phyloP scores from a whole-genome alignment of 768 basidiomycete species.

The Albatrellus ellisii region DNA sequence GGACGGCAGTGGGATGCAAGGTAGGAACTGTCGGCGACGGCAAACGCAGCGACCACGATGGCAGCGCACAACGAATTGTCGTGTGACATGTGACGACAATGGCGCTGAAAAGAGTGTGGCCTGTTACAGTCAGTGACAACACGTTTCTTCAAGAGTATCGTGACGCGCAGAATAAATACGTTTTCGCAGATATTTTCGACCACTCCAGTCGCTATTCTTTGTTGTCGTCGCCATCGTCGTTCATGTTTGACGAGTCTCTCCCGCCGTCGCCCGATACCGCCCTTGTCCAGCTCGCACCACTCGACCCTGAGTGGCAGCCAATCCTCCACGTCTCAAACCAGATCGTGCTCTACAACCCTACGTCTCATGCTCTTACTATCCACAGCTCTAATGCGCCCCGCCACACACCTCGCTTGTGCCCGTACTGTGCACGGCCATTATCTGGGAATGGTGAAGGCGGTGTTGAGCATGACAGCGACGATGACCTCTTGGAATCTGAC shows the following conservation, averaged over 20 bases:
- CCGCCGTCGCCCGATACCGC: not conserved
- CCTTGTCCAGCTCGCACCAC: not conserved
- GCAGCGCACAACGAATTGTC: too few relatives aligned
- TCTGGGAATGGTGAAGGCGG: conserved; percentile 21
- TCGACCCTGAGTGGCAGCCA: conserved; percentile 48
- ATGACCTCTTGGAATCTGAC: conserved; percentile 12
- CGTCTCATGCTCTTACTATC: conserved; percentile 71
- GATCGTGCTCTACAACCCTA: conserved; percentile 79
- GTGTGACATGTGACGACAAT: too few relatives aligned
- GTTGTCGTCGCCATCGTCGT: too few relatives aligned
- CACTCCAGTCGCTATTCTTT: too few relatives aligned
- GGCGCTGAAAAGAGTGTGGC: too few relatives aligned
- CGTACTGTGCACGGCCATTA: conserved; percentile 59
- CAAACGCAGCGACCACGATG: too few relatives aligned
- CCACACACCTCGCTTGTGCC: conserved; percentile 31
- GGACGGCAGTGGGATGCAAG: too few relatives aligned
- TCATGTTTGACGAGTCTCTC: not conserved
- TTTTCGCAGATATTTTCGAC: too few relatives aligned
- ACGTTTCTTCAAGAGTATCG: too few relatives aligned
- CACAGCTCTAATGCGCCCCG: conserved; percentile 15
- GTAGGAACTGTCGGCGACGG: too few relatives aligned
- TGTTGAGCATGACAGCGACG: conserved; percentile 21
- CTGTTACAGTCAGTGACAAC: too few relatives aligned
- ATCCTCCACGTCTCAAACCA: conserved; percentile 78
- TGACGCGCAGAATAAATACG: too few relatives aligned